Conservation (phyloP, 345 rosid genomes). For the Atalantia buxifolia region DNA sequence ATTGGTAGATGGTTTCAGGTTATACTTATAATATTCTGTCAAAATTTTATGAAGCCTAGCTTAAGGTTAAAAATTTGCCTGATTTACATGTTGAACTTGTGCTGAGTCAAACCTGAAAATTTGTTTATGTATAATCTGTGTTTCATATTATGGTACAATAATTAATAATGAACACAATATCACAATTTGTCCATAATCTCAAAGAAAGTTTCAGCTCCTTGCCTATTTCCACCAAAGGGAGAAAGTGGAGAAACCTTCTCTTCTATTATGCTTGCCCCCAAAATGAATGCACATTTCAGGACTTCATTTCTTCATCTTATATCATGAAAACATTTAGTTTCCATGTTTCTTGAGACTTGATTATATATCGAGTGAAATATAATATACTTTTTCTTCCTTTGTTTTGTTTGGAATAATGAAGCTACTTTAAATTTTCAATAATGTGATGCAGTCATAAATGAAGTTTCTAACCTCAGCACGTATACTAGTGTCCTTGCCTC, state of each 20-base stretch:
- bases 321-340: not conserved
- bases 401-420: not conserved
- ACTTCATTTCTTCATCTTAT: not conserved
- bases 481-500: too few species aligned
- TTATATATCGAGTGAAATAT: not conserved
- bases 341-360: not conserved
- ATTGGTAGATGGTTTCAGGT: too few species aligned
- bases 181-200: not conserved
- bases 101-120: too few species aligned
- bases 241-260: not conserved
- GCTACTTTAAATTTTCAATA: not conserved
- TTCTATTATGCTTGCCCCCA: not conserved
- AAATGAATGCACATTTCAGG: not conserved
- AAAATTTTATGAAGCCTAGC: slow-evolving; percentile 37
- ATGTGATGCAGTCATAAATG: not conserved
- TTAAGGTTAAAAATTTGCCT: slow-evolving; percentile 49
- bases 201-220: not conserved
- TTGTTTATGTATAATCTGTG: too few species aligned
- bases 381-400: not conserved
- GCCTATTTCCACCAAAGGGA: not conserved
- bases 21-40: too few species aligned
- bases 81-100: slow-evolving; percentile 46
- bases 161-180: not conserved
- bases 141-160: not conserved
- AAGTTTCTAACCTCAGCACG: too few species aligned